Percentiles rank a stretch among this genome's conserved stretches.
Evolutionary conservation across 1,284 basidiomycete species (phyloP).

Genomic region (Sporisorium iseilematis-ciliati): DNA sequence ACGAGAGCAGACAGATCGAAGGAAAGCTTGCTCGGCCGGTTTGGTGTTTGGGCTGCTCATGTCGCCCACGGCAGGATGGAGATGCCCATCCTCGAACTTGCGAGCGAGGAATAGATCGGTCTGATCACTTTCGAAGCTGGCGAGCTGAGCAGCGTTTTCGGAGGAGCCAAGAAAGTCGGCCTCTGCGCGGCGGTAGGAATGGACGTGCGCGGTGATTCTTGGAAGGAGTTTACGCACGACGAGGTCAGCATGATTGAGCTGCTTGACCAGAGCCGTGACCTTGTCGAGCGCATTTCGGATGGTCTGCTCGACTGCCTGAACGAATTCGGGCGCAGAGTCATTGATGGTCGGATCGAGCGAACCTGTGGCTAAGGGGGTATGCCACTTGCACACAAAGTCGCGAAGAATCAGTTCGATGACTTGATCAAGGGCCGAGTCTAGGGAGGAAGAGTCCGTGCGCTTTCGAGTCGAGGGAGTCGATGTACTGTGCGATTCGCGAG

Average conservation of each 20-base stretch:
- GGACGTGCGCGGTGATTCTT: conserved; percentile 86
- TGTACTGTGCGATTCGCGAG: conserved; percentile 22
- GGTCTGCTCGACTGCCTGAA: conserved; percentile 81
- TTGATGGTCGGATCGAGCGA: conserved; percentile 11
- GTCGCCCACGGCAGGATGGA: conserved; percentile 81
- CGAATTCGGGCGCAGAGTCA: conserved; percentile 82
- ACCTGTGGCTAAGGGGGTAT: conserved; percentile 46
- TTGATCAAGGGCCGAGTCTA: conserved; percentile 28
- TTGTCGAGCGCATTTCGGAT: conserved; percentile 78
- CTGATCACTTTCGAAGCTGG: conserved; percentile 42
- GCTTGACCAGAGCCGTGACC: conserved; percentile 74
- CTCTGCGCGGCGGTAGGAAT: conserved; percentile 91
- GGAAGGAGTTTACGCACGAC: conserved; percentile 87
- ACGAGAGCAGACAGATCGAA: conserved; percentile 79
- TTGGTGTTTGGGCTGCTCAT: conserved; percentile 87
- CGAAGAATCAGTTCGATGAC: conserved; percentile 53
- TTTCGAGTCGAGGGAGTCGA: conserved; percentile 1
- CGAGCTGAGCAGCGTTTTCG: conserved; percentile 22
- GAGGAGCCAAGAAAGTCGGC: conserved; percentile 77
- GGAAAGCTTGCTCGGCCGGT: conserved; percentile 87
- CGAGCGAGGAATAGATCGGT: conserved; percentile 80
- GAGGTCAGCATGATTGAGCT: conserved; percentile 81
- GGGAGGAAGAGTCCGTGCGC: conserved; percentile 5
- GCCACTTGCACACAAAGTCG: conserved; percentile 63
- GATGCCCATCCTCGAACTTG: conserved; percentile 70